A percentile compares a stretch with the other conserved stretches of the same genome.
Evolutionary conservation across 495 filamentous ascomycete genomes (phyloP).

Genomic region (Oidiodendron maius): DNA sequence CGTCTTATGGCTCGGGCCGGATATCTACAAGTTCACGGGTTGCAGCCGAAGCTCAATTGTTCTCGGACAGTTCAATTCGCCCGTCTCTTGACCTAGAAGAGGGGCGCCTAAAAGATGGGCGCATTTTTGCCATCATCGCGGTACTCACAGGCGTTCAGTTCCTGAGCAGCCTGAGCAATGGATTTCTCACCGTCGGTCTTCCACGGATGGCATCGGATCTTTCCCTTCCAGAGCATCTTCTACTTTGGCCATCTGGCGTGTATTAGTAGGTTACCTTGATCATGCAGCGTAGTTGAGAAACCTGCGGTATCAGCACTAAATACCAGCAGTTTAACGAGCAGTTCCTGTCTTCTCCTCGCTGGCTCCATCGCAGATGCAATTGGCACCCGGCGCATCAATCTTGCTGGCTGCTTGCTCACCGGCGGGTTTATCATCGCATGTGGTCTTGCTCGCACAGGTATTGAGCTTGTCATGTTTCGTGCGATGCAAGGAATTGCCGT

Average conservation of each 20-base stretch:
- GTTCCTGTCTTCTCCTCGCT: constrained; percentile 41
- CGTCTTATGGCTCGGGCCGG: no score
- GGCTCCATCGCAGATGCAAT: constrained; percentile 48
- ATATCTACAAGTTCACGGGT: no score
- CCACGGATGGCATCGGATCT: constrained; percentile 29
- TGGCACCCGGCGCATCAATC: constrained; percentile 35
- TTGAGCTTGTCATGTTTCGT: constrained; percentile 47
- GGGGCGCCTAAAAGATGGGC: background rate
- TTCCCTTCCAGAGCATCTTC: constrained; percentile 17
- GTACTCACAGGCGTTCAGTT: constrained; percentile 13
- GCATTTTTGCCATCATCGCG: constrained; percentile 2
- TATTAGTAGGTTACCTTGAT: constrained; percentile 6
- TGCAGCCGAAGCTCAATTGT: no score
- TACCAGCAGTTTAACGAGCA: constrained; percentile 31
- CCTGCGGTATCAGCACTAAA: no score
- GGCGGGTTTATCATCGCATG: constrained; percentile 38
- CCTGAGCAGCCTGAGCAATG: constrained; percentile 15
- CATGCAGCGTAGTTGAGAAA: background rate
- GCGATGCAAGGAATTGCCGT: constrained; percentile 42
- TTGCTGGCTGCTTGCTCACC: constrained; percentile 39
- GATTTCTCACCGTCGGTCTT: constrained; percentile 24
- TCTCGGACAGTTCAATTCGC: no score
- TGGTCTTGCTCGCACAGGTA: constrained; percentile 37
- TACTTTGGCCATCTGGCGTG: constrained; percentile 30
- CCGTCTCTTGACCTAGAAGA: constrained; percentile 1